Evolutionary conservation across 805 yeast species (phyloP).

Genomic region (Jamesozyma spencerorum): DNA sequence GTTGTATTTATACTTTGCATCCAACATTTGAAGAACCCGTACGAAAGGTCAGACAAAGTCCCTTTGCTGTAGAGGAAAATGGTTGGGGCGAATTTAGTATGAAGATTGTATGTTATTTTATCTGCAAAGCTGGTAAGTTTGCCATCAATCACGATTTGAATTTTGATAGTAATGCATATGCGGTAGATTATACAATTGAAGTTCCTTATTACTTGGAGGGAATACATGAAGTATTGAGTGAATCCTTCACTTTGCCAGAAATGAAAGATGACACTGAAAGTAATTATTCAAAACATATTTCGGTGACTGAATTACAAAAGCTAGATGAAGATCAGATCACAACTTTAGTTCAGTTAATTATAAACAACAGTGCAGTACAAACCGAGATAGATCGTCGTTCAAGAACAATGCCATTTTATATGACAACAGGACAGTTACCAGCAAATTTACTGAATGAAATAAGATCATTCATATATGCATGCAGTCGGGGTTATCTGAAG

Average conservation of each 20-base stretch:
- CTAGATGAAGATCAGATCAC: conserved; percentile 22
- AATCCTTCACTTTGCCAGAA: conserved; percentile 65
- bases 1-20: conserved; percentile 81
- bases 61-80: conserved; percentile 75
- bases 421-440: conserved; percentile 23
- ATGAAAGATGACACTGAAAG: conserved; percentile 17
- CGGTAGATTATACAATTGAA: conserved; percentile 60
- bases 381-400: conserved; percentile 15
- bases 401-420: conserved; percentile 15
- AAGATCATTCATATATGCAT: background rate
- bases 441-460: conserved; percentile 10
- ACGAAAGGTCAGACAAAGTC: conserved; percentile 62
- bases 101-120: conserved; percentile 59
- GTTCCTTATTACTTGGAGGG: conserved; percentile 66
- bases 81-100: conserved; percentile 98
- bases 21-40: conserved; percentile 85
- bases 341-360: conserved; percentile 17
- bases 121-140: conserved; percentile 75
- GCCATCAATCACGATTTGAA: conserved; percentile 76
- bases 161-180: conserved; percentile 65
- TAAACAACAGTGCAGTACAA: conserved; percentile 20
- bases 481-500: too few species aligned
- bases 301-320: conserved; percentile 7
- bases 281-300: conserved; percentile 27
- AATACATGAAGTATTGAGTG: conserved; percentile 55